These are phyloP conservation scores for Hortiboletus flavorubellus DNA, from an alignment of 768 basidiomycete species.

Conservation along the genomic window DNA sequence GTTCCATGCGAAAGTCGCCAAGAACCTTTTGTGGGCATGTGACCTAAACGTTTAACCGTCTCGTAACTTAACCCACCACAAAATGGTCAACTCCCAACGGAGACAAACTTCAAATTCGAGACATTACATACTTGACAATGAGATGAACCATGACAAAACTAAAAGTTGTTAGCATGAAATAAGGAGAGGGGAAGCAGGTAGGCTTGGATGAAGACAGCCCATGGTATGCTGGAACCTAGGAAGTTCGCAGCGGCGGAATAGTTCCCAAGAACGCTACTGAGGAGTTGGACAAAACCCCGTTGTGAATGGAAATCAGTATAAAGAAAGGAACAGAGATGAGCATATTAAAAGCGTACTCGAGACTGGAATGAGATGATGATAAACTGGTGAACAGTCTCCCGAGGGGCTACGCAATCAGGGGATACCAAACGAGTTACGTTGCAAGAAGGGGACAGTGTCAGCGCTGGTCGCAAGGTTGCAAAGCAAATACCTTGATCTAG, in stretches of 20 bases:
- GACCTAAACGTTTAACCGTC: no score
- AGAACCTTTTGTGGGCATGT: no score
- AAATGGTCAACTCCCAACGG: background rate
- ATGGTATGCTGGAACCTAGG: conserved; percentile 76
- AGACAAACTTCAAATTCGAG: background rate
- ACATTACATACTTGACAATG: conserved; percentile 69
- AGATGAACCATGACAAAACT: conserved; percentile 90
- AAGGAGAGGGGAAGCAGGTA: background rate
- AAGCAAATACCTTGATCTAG: conserved; percentile 65
- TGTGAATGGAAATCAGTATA: conserved; percentile 71
- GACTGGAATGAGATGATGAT: conserved; percentile 56
- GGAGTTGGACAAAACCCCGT: conserved; percentile 69
- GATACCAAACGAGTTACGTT: conserved; percentile 78
- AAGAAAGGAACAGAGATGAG: conserved; percentile 74
- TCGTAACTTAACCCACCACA: no score
- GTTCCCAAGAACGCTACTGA: conserved; percentile 69
- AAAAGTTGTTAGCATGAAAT: conserved; percentile 1
- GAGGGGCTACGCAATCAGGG: conserved; percentile 86
- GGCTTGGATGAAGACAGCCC: conserved; percentile 78
- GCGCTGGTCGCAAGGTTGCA: background rate
- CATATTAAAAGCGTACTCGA: conserved; percentile 83
- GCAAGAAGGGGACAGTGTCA: background rate
- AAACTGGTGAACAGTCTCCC: conserved; percentile 85
- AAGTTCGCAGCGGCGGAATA: conserved; percentile 63
- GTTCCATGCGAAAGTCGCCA: conserved; percentile 95